Conservation (phyloP, 148 eudicot species). For the Tetragonia tetragonoides region DNA sequence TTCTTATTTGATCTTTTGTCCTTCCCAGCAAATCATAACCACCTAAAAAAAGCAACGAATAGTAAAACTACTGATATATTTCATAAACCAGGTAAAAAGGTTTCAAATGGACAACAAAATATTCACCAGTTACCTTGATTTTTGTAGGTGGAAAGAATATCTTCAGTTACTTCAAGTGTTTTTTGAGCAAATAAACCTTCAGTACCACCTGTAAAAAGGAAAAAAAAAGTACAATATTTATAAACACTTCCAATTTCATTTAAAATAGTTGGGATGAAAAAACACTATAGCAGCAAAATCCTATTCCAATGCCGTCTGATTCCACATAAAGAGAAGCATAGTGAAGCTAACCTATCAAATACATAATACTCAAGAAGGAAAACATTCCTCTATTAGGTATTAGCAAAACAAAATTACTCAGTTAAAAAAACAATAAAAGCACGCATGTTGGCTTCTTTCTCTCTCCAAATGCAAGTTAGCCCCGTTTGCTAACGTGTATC, state of each 20-base stretch:
- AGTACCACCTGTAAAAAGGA: slow-evolving; percentile 72
- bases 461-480: too few relatives aligned
- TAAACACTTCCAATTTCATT: background rate
- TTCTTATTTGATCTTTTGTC: slow-evolving; percentile 94
- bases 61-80: background rate
- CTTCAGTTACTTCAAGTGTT: slow-evolving; percentile 83
- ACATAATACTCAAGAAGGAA: too few relatives aligned
- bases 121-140: slow-evolving; percentile 66
- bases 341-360: background rate
- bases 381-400: background rate
- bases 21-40: slow-evolving; percentile 96
- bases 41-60: slow-evolving; percentile 41
- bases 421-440: too few relatives aligned
- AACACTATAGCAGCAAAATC: background rate
- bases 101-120: slow-evolving; percentile 14
- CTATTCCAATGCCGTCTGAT: background rate
- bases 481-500: too few relatives aligned
- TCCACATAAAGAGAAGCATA: background rate
- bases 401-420: background rate
- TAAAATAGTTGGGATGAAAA: background rate
- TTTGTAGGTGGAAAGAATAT: slow-evolving; percentile 76
- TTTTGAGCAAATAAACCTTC: slow-evolving; percentile 93
- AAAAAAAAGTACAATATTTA: background rate
- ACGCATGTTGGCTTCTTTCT: too few relatives aligned
- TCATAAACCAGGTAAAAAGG: background rate